Evolutionary conservation across 371 early-diverging fungal genomes (phyloP).

Genomic region (Encephalitozoon romaleae): DNA sequence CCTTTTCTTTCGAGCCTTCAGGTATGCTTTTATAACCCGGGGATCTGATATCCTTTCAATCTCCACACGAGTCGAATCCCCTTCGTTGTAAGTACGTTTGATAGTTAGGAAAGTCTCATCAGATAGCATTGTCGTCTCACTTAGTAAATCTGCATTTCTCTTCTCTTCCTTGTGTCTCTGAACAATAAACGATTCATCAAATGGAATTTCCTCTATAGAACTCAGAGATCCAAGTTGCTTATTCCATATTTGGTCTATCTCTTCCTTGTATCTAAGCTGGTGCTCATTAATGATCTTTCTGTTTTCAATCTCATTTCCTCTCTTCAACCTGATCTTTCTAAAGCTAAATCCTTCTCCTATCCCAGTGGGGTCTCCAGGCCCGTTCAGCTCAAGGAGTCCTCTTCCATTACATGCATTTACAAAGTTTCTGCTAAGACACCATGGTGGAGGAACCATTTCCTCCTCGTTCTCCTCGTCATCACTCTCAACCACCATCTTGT

Average conservation of each 20-base stretch:
- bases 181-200: background rate
- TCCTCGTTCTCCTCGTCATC: conserved; percentile 68
- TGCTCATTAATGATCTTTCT: conserved; percentile 72
- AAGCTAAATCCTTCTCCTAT: conserved; percentile 94
- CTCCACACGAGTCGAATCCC: conserved; percentile 29
- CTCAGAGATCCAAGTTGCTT: conserved; percentile 68
- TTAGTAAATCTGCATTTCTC: background rate
- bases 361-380: conserved; percentile 71
- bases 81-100: conserved; percentile 44
- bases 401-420: conserved; percentile 64
- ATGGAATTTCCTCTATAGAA: background rate
- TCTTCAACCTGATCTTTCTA: conserved; percentile 78
- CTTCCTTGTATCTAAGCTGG: conserved; percentile 78
- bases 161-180: background rate
- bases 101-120: conserved; percentile 45
- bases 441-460: conserved; percentile 83
- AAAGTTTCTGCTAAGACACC: conserved; percentile 91
- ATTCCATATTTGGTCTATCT: conserved; percentile 77
- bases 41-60: conserved; percentile 54
- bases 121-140: background rate
- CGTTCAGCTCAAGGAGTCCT: conserved; percentile 60
- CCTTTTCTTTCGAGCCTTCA: conserved; percentile 56
- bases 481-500: conserved; percentile 60
- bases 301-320: conserved; percentile 75
- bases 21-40: conserved; percentile 57